Percentiles rank a stretch among this genome's conserved stretches.
Evolutionary conservation across 352 stramenopile genomes (phyloP).

Genomic region (Phytophthora tubulina): DNA sequence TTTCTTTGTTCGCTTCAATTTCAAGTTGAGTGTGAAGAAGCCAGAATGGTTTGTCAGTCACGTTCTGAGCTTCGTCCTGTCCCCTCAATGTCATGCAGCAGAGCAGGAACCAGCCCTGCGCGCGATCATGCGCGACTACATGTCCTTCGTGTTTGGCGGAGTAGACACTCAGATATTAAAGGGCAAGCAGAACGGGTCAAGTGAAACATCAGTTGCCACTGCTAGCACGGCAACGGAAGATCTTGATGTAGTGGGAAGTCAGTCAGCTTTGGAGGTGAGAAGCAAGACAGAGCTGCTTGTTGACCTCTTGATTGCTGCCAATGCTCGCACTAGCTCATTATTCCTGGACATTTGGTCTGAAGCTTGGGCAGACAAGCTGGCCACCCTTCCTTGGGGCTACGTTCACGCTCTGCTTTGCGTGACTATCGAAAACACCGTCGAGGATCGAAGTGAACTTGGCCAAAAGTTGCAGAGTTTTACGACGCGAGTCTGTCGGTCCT

Average conservation of each 20-base stretch:
- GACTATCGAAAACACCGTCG: constrained; percentile 26
- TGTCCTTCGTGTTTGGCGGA: constrained; percentile 64
- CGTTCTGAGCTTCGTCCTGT: constrained; percentile 65
- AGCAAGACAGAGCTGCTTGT: constrained; percentile 40
- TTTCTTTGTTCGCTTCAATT: constrained; percentile 55
- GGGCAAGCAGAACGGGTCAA: constrained; percentile 31
- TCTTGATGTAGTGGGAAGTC: constrained; percentile 36
- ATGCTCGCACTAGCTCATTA: constrained; percentile 30
- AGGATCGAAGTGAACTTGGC: constrained; percentile 25
- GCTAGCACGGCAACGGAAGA: constrained; percentile 12
- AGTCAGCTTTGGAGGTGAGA: constrained; percentile 28
- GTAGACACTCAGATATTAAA: constrained; percentile 24
- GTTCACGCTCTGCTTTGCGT: constrained; percentile 48
- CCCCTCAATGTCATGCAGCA: constrained; percentile 37
- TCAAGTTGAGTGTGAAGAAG: constrained; percentile 68
- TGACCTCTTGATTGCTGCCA: constrained; percentile 28
- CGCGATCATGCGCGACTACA: constrained; percentile 51
- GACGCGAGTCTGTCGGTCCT: constrained; percentile 31
- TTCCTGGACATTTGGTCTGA: constrained; percentile 64
- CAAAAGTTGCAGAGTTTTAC: constrained; percentile 39
- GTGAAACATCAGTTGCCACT: constrained; percentile 14
- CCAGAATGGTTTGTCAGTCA: constrained; percentile 83
- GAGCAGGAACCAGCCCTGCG: constrained; percentile 42
- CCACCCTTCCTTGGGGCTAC: constrained; percentile 55
- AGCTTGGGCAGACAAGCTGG: constrained; percentile 45